Evolutionary conservation across 1,139 yeast species (phyloP), one percentile per base, ranked within the genome.

Genomic region (Kodamaea fungicola): DNA sequence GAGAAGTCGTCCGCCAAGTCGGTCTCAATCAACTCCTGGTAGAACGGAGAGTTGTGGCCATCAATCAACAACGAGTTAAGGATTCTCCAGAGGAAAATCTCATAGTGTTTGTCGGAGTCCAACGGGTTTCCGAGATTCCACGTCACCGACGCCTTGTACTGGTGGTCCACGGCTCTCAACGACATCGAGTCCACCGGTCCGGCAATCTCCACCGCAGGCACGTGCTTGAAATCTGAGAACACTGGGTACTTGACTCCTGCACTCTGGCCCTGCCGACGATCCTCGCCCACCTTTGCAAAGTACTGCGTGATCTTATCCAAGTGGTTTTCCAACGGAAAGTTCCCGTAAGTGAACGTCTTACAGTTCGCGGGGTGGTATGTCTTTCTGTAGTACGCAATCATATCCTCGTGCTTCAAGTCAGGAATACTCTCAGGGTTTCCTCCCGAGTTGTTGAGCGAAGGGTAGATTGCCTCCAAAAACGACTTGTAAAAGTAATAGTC

Each of bases 331-430:
- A 90, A 64, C 0, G 88, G 80, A 39, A 88, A 69, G 38, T 80
- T 75, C 28, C 98, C 98, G 54, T 92, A 92, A 0, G 97, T 85
- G 57, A 83, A 88, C 0, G 96, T 83, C 51, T 74, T 80, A 1
- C 96, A 78, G 55, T 92, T 92, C 2, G 95, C 83, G 2, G 98
- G 97, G 54, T 90, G 96, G 57, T 92, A 92, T 51, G 84, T 75
- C 4, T 62, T 58, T 5, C 67, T 59, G 53, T 92, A 97, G 65
- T 86, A 92, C 23, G 80, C 80, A 6, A 83, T 66, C 42, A 92
- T 70, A 42, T 88, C 94, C 47, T 82, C 80, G 54, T 90, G 85
- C 10, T 74, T 67, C 44, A 92, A 66, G 41, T 80, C 73, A 0
- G 96, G 85, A 42, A 92, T 94, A 40, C 72, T 69, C 24, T 74